These are phyloP conservation scores for Lagerstroemia speciosa DNA, from an alignment of 345 rosid genomes.

Conservation along the genomic window DNA sequence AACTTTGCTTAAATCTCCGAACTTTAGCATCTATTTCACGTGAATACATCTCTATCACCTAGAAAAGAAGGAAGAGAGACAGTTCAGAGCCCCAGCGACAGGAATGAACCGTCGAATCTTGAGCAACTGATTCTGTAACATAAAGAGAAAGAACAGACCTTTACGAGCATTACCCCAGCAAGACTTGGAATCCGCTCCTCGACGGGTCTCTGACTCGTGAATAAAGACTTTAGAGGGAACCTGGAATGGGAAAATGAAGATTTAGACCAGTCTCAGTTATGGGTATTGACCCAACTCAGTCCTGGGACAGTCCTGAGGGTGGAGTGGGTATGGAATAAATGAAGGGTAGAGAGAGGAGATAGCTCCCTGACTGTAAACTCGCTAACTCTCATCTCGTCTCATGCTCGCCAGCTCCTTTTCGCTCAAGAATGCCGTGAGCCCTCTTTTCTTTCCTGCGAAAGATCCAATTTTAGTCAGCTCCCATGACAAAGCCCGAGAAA, in stretches of 20 bases:
- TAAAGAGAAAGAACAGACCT: neutral
- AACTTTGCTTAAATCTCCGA: slow-evolving; percentile 9
- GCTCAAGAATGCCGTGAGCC: neutral
- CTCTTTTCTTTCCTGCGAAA: neutral
- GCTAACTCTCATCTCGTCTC: slow-evolving; percentile 7
- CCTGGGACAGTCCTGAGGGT: slow-evolving; percentile 1
- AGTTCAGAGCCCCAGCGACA: neutral
- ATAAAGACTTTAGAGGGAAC: slow-evolving; percentile 11
- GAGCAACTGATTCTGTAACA: neutral
- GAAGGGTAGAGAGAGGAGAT: neutral
- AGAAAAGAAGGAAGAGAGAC: neutral
- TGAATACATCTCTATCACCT: slow-evolving; percentile 22
- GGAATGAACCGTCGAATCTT: neutral
- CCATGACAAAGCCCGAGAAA: neutral
- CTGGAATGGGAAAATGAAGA: neutral
- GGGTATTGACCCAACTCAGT: no score
- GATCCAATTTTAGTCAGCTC: neutral
- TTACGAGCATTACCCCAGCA: slow-evolving; percentile 15
- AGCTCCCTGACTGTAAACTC: neutral
- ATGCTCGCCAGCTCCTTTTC: neutral
- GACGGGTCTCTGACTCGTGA: slow-evolving; percentile 8
- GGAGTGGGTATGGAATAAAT: slow-evolving; percentile 3
- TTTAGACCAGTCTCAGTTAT: no score
- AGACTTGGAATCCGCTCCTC: slow-evolving; percentile 11
- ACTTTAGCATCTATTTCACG: slow-evolving; percentile 15